Base-by-base conservation (phyloP, 345 rosid species). In the Litchi chinensis region DNA sequence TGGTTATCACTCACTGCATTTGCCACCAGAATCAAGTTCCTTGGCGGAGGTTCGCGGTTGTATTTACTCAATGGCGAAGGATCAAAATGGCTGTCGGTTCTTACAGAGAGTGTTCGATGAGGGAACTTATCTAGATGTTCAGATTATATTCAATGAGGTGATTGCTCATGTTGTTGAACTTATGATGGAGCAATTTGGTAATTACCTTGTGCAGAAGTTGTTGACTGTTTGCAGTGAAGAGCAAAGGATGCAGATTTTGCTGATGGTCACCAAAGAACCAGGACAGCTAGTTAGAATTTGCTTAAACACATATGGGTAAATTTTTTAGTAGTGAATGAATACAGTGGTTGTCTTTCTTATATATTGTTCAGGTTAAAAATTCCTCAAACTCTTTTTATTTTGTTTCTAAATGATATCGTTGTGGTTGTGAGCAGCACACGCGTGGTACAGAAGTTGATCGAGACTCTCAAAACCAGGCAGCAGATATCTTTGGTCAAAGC, bases 371-470 rank as follows among this genome's bases (percentile, higher is more conserved):
- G 39, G 46, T 56, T 43, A 21, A 40, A 56, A 39, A 10, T 76
- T 28, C 65, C 65, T 71, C 71, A 44, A 3, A 16, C 37, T 32
- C 37, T 32, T 8, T 8, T 68, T 48, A 41, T 6, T 2, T 71
- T 76, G 50, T 68, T 79, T 12, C 57, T 75, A 44, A 83, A 21
- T 52, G 40, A 24, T 57, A 54, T 11, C 77, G 46, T 43, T 79
- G 8, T 73, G 69, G 3, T 24, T 46, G 52, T 13, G 26, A 43
- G 52, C 92, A 93, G 97, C 72, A 93, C 97, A 65, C 84, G 97
- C 15, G 97, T 91, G 60, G 88, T 90, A 1, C 97, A 93, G 87
- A 93, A 87, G 87, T 82, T 91, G 91, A 86, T 93, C 6, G 89
- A 91, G 83, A 87, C 89, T 0, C 88, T 93, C 73, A 84, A 75